Base-by-base conservation (phyloP, 2,329 filamentous ascomycete genomes). In the Phaeosphaeria sp. region DNA sequence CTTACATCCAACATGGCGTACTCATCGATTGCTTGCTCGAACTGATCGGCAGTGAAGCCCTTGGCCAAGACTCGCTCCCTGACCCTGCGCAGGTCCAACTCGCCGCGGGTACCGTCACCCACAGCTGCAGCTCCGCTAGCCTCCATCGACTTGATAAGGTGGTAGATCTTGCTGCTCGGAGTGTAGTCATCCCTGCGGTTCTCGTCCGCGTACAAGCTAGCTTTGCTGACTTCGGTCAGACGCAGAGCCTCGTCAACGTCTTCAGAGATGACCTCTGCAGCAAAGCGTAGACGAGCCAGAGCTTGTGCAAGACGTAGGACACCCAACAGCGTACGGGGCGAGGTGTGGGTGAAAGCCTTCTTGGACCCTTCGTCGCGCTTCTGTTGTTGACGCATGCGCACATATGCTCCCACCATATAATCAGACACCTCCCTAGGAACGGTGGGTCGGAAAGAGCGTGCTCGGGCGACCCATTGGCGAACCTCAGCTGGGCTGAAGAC, bases 321-420 rank as follows among this genome's bases (percentile, higher is more conserved):
- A 74, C 94, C 95, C 4, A 99, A 87, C 15, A 99, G 85, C 0
- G 95, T 98, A 84, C 95, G 91, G 0, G 94, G 91, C 1, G 93
- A 96, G 18, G 93, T 96, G 80, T 99, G 92, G 1, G 92, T 91
- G 77, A 98, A 98, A 68, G 94, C 92, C 78, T 93, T 92, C 80
- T 94, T 94, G 74, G 88, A 89, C 77, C 90, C 91, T 80, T 98
- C 95, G 61, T 96, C 93, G 56, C 91, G 89, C 77, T 94, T 93
- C 78, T 97, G 93, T 73, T 93, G 88, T 71, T 96, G 92, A 52
- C 95, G 90, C 84, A 99, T 90, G 60, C 92, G 91, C 30, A 99
- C 95, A 74, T 99, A 99, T 0, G 94, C 96, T 75, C 94, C 95
- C 53, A 96, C 91, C 83, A 99, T 92, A 82, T 99, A 99, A 75